Conservation (phyloP, 495 filamentous ascomycete genomes). For the Penicillium angulare region DNA sequence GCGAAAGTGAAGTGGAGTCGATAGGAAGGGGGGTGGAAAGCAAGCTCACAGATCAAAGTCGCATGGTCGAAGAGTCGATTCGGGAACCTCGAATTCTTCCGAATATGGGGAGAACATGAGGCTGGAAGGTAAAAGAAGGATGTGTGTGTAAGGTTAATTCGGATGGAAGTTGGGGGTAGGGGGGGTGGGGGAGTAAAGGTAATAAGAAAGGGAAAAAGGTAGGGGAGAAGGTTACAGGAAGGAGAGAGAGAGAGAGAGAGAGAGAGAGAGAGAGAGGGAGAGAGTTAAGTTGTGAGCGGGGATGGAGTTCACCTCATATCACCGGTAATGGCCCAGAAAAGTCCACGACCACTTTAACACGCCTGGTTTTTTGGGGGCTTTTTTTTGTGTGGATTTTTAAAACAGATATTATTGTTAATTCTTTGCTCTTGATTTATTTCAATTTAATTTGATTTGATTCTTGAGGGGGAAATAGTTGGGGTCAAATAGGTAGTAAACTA, state of each 20-base stretch:
- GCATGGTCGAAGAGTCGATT: constrained; percentile 32
- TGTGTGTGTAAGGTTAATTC: not conserved
- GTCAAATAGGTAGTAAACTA: no score
- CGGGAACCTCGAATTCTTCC: constrained; percentile 34
- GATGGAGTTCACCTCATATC: constrained; percentile 34
- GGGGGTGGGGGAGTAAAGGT: constrained; percentile 1
- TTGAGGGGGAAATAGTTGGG: no score
- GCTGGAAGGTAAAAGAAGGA: constrained; percentile 15
- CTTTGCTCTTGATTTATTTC: not conserved
- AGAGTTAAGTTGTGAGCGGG: constrained; percentile 23
- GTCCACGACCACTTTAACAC: not conserved
- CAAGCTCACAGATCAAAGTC: constrained; percentile 33
- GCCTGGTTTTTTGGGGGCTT: not conserved
- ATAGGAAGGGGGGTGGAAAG: not conserved
- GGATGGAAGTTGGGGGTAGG: constrained; percentile 2
- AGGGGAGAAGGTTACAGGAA: constrained; percentile 7
- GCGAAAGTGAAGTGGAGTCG: no score
- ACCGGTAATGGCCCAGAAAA: constrained; percentile 6
- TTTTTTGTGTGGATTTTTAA: not conserved
- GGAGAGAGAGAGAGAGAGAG: constrained; percentile 17
- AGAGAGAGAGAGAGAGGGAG: constrained; percentile 13
- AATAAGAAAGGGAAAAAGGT: no score
- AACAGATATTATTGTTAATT: not conserved
- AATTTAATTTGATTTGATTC: not conserved
- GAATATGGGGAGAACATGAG: constrained; percentile 36